phyloP scores from a whole-genome alignment of 495 filamentous ascomycete genomes.

The Aspergillus ostianus region DNA sequence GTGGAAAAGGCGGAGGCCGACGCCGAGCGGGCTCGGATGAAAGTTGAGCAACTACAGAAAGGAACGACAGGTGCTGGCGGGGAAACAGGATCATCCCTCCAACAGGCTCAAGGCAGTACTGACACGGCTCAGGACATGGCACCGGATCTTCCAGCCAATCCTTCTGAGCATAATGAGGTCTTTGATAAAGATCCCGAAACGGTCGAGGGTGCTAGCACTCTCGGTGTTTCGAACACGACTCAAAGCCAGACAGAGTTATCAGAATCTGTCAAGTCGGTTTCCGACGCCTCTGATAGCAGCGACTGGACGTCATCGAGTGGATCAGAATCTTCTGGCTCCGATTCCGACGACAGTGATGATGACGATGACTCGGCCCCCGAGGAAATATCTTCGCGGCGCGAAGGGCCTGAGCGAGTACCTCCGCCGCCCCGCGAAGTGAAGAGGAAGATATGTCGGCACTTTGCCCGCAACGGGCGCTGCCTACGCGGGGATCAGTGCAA shows the following conservation, averaged over 20 bases:
- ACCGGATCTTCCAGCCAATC: neutral
- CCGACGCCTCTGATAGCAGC: constrained; percentile 25
- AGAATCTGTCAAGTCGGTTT: constrained; percentile 10
- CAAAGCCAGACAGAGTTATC: constrained; percentile 16
- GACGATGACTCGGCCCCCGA: constrained; percentile 44
- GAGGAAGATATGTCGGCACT: constrained; percentile 42
- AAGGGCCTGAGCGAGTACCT: constrained; percentile 40
- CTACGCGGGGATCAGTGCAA: constrained; percentile 44
- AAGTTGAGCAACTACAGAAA: constrained; percentile 35
- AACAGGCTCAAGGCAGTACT: constrained; percentile 1
- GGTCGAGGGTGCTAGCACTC: neutral
- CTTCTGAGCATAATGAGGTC: neutral
- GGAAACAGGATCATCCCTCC: constrained; percentile 10
- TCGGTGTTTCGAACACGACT: neutral
- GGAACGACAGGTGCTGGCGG: constrained; percentile 10
- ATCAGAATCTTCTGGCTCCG: constrained; percentile 33
- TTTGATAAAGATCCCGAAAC: neutral
- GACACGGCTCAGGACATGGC: constrained; percentile 1
- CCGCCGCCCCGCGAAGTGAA: constrained; percentile 42
- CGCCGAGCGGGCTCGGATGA: constrained; percentile 41
- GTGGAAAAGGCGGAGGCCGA: constrained; percentile 49
- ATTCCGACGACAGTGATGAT: constrained; percentile 34
- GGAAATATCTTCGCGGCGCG: constrained; percentile 37
- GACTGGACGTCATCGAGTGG: constrained; percentile 41
- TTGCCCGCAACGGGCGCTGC: constrained; percentile 47